Base-by-base conservation (phyloP, 805 yeast species). In the Saturnispora zaruensis region DNA sequence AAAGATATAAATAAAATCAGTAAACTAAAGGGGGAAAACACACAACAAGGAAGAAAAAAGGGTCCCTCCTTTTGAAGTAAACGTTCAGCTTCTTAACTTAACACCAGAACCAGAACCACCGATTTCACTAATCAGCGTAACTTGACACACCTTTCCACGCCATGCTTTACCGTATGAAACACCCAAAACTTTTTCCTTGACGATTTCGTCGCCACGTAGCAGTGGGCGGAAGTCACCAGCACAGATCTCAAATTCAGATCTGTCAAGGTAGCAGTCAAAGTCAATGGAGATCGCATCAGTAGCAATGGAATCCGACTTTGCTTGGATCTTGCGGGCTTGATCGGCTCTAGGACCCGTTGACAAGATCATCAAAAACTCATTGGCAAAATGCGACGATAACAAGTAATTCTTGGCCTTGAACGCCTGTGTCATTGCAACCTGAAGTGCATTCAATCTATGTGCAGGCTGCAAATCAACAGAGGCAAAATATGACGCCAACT, bases 81-180 rank as follows among this genome's bases (percentile, higher is more conserved):
- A n/a, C n/a, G 16, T 37, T 51, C 34, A 51, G 23, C 49, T 48
- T 34, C 44, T 50, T 18, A 78, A 74, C 55, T 95, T 81, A 61
- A 91, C 75, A 21, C 98, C 98, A 11, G 96, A 84, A 9, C 96
- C 93, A 18, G 93, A 87, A 14, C 91, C 88, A 18, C 99, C 99
- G 55, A 93, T 80, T 48, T 75, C 71, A 4, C 96, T 84, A 53
- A 95, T 72, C 46, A 74, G 66, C 1, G 97, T 85, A 54, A 93
- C 81, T 45, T 69, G 70, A 69, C 96, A 91, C 34, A 87, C 61
- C 58, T 79, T 77, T 46, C 96, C 98, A 72, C 84, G 82, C 63
- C 81, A 84, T 51, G 78, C 74, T 6, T 80, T 73, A 57, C 84
- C 85, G 64, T 93, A 95, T 63, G 77, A 81, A 49, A 98, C 95